Conservation (phyloP, 306 rosid genomes). For the Pyrus communis region DNA sequence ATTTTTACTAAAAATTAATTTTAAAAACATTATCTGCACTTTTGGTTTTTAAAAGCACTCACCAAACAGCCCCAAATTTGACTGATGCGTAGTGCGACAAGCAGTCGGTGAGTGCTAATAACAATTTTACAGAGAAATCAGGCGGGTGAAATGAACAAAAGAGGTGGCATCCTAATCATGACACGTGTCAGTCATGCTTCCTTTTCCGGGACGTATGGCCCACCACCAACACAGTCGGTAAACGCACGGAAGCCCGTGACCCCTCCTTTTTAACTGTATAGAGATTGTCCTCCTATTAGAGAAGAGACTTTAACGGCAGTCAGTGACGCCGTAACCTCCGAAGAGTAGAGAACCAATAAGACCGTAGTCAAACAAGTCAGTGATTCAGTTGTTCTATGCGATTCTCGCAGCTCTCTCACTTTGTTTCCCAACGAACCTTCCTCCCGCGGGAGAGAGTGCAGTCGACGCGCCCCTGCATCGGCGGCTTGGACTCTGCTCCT, state of each 20-base stretch:
- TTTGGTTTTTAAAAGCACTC: no score
- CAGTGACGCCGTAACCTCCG: neutral
- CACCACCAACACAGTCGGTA: neutral
- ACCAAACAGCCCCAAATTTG: no score
- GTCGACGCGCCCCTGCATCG: neutral
- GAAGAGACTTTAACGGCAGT: neutral
- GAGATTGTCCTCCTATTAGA: no score
- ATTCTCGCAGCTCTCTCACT: neutral
- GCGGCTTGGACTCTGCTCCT: neutral
- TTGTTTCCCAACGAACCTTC: neutral
- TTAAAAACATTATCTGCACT: no score
- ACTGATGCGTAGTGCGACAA: no score
- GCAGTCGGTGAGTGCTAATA: neutral
- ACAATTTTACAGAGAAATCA: neutral
- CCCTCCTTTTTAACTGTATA: no score
- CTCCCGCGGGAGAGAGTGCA: conserved; percentile 1
- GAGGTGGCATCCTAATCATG: neutral
- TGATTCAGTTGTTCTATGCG: neutral
- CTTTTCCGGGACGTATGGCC: neutral
- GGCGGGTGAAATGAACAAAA: neutral
- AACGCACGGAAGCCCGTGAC: neutral
- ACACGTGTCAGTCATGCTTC: neutral
- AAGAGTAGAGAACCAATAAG: neutral
- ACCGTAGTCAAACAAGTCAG: neutral
- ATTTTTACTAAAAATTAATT: no score